Conservation (phyloP, 2,329 filamentous ascomycete species). For the Pseudogymnoascus sp. region DNA sequence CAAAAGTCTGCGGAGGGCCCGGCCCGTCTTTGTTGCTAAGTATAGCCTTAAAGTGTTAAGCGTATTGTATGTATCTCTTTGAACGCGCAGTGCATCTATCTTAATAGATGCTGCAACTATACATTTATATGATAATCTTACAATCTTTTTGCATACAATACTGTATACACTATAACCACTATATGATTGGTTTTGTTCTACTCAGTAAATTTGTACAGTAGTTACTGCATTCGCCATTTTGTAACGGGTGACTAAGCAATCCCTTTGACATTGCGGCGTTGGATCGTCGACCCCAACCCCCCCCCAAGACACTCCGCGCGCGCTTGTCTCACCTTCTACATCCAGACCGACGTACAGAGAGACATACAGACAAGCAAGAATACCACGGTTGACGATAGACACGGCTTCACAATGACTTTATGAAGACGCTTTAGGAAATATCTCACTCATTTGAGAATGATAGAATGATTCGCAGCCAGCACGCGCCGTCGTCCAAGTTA, state of each 20-base stretch:
- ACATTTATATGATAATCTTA: neutral
- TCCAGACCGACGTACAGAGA: conserved; percentile 5
- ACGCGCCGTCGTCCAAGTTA: conserved; percentile 4
- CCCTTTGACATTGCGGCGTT: neutral
- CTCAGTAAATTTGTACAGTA: neutral
- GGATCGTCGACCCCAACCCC: neutral
- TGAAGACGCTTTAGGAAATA: conserved; percentile 4
- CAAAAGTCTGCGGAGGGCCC: conserved; percentile 7
- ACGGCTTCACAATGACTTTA: conserved; percentile 7
- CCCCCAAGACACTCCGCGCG: neutral
- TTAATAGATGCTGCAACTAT: neutral
- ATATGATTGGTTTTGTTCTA: neutral
- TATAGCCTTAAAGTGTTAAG: neutral
- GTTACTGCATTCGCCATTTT: neutral
- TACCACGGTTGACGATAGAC: conserved; percentile 3
- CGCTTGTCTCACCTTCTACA: conserved; percentile 8
- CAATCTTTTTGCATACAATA: neutral
- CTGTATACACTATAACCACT: neutral
- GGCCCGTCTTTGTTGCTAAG: conserved; percentile 6
- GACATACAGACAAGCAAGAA: conserved; percentile 5
- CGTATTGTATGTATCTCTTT: neutral
- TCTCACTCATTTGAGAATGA: conserved; percentile 7
- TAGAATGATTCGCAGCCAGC: neutral
- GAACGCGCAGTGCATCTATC: neutral
- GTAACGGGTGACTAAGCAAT: neutral